Base-by-base conservation (phyloP, 257 asterid species). In the Penstemon barbatus region DNA sequence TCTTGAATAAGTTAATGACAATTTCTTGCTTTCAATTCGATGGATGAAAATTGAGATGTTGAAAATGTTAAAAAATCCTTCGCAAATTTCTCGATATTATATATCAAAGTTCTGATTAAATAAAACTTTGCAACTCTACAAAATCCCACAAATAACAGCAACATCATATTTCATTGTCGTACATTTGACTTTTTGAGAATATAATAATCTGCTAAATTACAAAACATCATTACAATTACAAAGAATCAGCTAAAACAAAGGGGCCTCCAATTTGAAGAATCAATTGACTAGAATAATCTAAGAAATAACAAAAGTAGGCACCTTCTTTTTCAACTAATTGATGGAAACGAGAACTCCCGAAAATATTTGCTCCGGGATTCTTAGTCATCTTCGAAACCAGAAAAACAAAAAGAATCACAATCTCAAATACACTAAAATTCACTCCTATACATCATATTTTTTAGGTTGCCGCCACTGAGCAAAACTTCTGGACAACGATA, bases 391-490 rank as follows among this genome's bases (percentile, higher is more conserved):
- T 15, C 60, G 68, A 57, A 69, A 52, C 77, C 82, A 63, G 68
- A 67, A 64, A 70, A 72, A 50, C 79, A 51, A 70, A 63, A 81
- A 71, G 82, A 85, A 87, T 81, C 67, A 69, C 72, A 71, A 74
- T n/a, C 41, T 61, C 58, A 13, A 73, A 38, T 12, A 60, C 52
- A 52, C 44, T 69, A 45, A 61, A 53, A 45, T 38, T 15, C 68
- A 63, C 13, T 61, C 63, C 89, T 89, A 89, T 77, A 85, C 68
- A 54, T 89, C 89, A 37, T 80, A 87, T 66, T 87, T 87, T 89
- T 87, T 89, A 57, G 96, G 95, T 73, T 85, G 92, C 64, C 87
- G 66, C 95, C 95, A 87, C 2, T 76, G 87, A 52, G 74, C 83
- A 43, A 88, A 63, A 76, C 79, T 87, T 85, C 84, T 82, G 55